Percentiles rank a stretch among this genome's conserved stretches.
phyloP scores from a whole-genome alignment of 768 basidiomycete genomes.

The Cystobasidium ongulense region DNA sequence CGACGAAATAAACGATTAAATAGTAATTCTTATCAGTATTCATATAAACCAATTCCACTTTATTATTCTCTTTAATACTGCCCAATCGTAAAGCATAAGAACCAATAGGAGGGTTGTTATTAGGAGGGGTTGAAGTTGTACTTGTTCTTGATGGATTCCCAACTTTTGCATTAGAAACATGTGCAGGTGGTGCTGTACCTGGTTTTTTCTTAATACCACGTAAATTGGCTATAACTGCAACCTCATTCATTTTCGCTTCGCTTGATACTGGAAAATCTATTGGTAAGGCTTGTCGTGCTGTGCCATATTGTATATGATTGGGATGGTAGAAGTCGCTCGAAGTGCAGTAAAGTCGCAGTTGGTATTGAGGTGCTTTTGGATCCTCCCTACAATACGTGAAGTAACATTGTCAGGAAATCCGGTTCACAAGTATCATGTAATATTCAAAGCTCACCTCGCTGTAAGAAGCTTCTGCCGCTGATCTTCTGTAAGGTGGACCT shows the following conservation, averaged over 20 bases:
- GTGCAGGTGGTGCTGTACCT: conserved; percentile 84
- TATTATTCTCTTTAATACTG: not conserved
- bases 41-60: conserved; percentile 40
- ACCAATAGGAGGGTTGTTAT: not conserved
- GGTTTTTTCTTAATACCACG: conserved; percentile 93
- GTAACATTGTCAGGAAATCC: not conserved
- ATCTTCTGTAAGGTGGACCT: conserved; percentile 61
- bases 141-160: not conserved
- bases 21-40: conserved; percentile 55
- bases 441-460: conserved; percentile 49
- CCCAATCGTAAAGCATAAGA: not conserved
- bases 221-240: conserved; percentile 62
- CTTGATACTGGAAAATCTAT: conserved; percentile 87
- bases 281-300: conserved; percentile 52
- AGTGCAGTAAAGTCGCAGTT: conserved; percentile 80
- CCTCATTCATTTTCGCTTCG: conserved; percentile 76
- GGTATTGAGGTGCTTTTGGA: conserved; percentile 56
- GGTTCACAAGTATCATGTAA: not conserved
- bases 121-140: not conserved
- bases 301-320: conserved; percentile 49
- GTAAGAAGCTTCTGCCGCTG: conserved; percentile 57
- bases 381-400: conserved; percentile 16
- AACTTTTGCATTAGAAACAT: conserved; percentile 45
- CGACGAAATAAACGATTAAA: conserved; percentile 73
- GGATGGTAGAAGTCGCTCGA: conserved; percentile 62